Evolutionary conservation across 2,329 filamentous ascomycete species (phyloP), one percentile per base, ranked within the genome.

Genomic region (Harringtonia aguacate): DNA sequence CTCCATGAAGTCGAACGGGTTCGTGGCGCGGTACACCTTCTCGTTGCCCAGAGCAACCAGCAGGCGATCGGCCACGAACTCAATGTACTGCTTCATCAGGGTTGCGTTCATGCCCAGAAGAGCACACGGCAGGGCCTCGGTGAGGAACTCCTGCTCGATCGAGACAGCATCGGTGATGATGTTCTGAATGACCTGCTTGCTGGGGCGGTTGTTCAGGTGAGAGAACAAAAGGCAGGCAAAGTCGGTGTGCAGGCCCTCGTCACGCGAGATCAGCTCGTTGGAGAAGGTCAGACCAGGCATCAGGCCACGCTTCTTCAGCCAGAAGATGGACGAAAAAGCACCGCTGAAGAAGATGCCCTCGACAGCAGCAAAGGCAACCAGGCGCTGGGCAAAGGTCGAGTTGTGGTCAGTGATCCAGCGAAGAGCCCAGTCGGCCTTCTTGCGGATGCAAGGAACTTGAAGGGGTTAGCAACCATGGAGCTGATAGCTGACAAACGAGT

Each of bases 1-100:
- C 77, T 98, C 92, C 92, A 98, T 98, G 68, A 98, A 98, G 75
- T 98, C 92, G 64, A 98, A 98, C 62, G 92, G 92, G 72, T 98
- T 98, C 64, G 82, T 78, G 22, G 84, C 73, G 61, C 92, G 86
- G 79, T 94, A 98, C 58, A 85, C 75, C 76, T 95, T 97, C 57
- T 85, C 77, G 67, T 95, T 95, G 59, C 92, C 92, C 38, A 98
- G 84, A 28, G 92, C 82, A 47, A 97, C 73, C 30, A 98, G 79
- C 30, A 98, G 83, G 56, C 92, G 86, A 65, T 98, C 92, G 52
- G 92, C 92, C 39, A 98, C 92, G 57, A 98, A 98, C 78, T 98
- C 92, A 55, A 98, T 98, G 75, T 98, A 98, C 70, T 97, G 90
- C 77, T 94, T 94, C 92, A 98, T 98, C 55, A 98, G 77, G 54